Conservation (phyloP, 371 early-diverging fungal genomes). For the Apophysomyces sp. region DNA sequence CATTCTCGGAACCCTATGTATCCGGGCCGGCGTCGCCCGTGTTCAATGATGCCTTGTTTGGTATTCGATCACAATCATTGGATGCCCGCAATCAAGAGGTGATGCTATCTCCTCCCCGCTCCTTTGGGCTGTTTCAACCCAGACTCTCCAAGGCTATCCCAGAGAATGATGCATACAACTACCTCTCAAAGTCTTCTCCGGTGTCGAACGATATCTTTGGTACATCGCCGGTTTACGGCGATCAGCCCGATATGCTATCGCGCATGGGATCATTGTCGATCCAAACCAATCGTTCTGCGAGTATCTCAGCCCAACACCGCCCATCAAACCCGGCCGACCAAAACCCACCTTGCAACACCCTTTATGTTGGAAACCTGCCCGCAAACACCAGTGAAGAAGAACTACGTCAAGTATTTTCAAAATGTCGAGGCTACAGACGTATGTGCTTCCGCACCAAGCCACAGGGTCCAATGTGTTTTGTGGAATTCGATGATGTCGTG, state of each 20-base stretch:
- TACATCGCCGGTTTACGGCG: conserved; percentile 13
- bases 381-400: conserved; percentile 80
- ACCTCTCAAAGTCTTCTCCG: conserved; percentile 21
- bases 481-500: conserved; percentile 82
- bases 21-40: conserved; percentile 21
- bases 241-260: background rate
- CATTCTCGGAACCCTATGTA: conserved; percentile 34
- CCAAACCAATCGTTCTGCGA: conserved; percentile 13
- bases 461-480: conserved; percentile 88
- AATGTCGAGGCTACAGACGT: conserved; percentile 77
- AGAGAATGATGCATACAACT: conserved; percentile 8
- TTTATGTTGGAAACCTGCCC: conserved; percentile 89
- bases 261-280: conserved; percentile 18
- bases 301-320: conserved; percentile 15
- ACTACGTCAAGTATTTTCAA: conserved; percentile 70
- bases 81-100: conserved; percentile 11
- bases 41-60: conserved; percentile 15
- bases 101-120: conserved; percentile 10
- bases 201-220: conserved; percentile 17
- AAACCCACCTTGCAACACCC: conserved; percentile 91
- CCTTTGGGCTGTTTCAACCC: conserved; percentile 5
- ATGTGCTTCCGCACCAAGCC: conserved; percentile 77
- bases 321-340: conserved; percentile 69
- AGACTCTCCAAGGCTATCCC: background rate
- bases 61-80: conserved; percentile 12